phyloP scores from a whole-genome alignment of 225 moss, liverwort and hornwort genomes.

The Physcomitrium patens region DNA sequence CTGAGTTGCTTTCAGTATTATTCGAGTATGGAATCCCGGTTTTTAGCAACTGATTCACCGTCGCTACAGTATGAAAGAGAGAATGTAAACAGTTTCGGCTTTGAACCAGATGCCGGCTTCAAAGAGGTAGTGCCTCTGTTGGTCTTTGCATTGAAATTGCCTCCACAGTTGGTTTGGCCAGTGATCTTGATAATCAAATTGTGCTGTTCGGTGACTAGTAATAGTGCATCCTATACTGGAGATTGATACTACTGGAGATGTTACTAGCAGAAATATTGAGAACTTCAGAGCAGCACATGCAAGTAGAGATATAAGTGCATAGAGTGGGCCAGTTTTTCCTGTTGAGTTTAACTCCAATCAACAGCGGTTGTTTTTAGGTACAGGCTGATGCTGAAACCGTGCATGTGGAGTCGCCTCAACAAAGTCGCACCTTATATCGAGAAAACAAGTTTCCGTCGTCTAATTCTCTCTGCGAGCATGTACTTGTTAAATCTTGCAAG shows the following conservation, averaged over 20 bases:
- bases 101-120: constrained; percentile 13
- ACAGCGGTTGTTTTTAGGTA: not conserved
- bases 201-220: not conserved
- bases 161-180: not conserved
- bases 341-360: not conserved
- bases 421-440: not conserved
- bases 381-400: constrained; percentile 19
- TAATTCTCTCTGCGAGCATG: constrained; percentile 13
- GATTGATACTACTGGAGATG: not conserved
- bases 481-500: constrained; percentile 19
- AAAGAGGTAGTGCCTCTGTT: constrained; percentile 24
- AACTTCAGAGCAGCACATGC: not conserved
- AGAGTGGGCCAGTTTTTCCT: not conserved
- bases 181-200: not conserved
- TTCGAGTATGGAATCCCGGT: constrained; percentile 22
- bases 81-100: constrained; percentile 13
- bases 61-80: not conserved
- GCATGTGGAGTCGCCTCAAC: constrained; percentile 12
- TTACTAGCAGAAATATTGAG: too few relatives aligned
- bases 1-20: constrained; percentile 15
- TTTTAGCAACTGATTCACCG: not conserved
- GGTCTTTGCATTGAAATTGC: not conserved
- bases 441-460: constrained; percentile 13
- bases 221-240: not conserved
- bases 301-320: not conserved